phyloP scores from a whole-genome alignment of 1,284 basidiomycete genomes.

The Takashimella tepidaria region DNA sequence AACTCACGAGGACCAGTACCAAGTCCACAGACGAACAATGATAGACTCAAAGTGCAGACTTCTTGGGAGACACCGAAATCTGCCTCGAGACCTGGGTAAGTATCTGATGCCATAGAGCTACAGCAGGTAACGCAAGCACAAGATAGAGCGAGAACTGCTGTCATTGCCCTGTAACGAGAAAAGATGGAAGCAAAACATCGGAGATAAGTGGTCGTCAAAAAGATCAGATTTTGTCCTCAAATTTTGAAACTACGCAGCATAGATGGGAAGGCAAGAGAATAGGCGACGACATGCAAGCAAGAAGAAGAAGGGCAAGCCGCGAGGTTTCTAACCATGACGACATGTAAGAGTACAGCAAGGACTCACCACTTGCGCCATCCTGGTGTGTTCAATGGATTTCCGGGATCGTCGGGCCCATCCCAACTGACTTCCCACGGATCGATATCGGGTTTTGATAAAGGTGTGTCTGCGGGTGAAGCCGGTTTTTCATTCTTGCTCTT shows the following conservation, averaged over 20 bases:
- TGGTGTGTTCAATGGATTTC: slow-evolving; percentile 33
- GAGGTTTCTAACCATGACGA: too few species aligned
- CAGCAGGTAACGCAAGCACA: slow-evolving; percentile 62
- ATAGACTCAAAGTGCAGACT: slow-evolving; percentile 68
- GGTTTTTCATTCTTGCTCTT: neutral
- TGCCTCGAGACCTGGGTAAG: slow-evolving; percentile 58
- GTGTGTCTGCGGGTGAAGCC: neutral
- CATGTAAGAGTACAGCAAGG: too few species aligned
- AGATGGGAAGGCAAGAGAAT: too few species aligned
- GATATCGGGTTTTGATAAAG: neutral
- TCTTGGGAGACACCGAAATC: slow-evolving; percentile 60
- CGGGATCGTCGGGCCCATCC: slow-evolving; percentile 34
- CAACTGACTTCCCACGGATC: slow-evolving; percentile 30
- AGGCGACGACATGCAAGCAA: too few species aligned
- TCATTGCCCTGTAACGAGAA: slow-evolving; percentile 23
- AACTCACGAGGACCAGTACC: slow-evolving; percentile 50
- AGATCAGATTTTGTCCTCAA: too few species aligned
- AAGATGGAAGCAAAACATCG: too few species aligned
- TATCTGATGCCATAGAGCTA: slow-evolving; percentile 64
- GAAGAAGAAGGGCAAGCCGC: too few species aligned
- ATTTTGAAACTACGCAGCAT: too few species aligned
- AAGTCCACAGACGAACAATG: slow-evolving; percentile 59
- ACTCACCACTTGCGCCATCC: slow-evolving; percentile 38
- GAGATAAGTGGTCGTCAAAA: too few species aligned
- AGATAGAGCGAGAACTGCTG: slow-evolving; percentile 23